These are phyloP conservation scores for Pseudogymnoascus sp. DNA, from an alignment of 2,329 filamentous ascomycete species.

Conservation along the genomic window DNA sequence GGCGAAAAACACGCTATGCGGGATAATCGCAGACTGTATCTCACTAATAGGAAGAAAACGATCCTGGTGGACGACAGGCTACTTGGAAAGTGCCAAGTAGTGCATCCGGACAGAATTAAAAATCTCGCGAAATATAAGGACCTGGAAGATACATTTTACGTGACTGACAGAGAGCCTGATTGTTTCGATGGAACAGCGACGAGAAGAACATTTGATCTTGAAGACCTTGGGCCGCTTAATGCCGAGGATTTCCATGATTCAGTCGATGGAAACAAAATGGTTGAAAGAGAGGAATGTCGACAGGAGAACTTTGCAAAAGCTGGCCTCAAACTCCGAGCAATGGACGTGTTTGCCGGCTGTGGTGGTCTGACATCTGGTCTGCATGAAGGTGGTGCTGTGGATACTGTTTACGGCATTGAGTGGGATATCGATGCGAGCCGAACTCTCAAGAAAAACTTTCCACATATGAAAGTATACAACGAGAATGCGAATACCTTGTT, in stretches of 20 bases:
- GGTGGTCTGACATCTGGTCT: background rate
- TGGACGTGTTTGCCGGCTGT: slow-evolving; percentile 7
- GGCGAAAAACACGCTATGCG: background rate
- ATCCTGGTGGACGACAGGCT: background rate
- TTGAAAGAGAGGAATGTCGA: background rate
- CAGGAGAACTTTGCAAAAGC: background rate
- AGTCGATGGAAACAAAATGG: background rate
- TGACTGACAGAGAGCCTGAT: slow-evolving; percentile 8
- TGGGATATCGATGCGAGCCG: background rate
- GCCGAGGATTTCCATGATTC: background rate
- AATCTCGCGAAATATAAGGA: slow-evolving; percentile 17
- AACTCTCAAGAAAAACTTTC: slow-evolving; percentile 4
- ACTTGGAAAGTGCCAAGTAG: slow-evolving; percentile 16
- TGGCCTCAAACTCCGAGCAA: slow-evolving; percentile 2
- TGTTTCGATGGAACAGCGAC: background rate
- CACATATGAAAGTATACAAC: slow-evolving; percentile 9
- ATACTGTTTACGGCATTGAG: background rate
- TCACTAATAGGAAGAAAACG: background rate
- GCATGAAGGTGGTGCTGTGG: slow-evolving; percentile 1
- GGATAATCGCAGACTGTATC: slow-evolving; percentile 15
- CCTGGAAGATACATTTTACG: slow-evolving; percentile 16
- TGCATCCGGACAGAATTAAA: slow-evolving; percentile 12
- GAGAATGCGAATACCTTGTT: slow-evolving; percentile 12
- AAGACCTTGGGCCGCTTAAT: slow-evolving; percentile 5
- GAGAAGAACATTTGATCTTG: background rate